phyloP scores from a whole-genome alignment of 208 protist genomes.

The Leishmania turanica region DNA sequence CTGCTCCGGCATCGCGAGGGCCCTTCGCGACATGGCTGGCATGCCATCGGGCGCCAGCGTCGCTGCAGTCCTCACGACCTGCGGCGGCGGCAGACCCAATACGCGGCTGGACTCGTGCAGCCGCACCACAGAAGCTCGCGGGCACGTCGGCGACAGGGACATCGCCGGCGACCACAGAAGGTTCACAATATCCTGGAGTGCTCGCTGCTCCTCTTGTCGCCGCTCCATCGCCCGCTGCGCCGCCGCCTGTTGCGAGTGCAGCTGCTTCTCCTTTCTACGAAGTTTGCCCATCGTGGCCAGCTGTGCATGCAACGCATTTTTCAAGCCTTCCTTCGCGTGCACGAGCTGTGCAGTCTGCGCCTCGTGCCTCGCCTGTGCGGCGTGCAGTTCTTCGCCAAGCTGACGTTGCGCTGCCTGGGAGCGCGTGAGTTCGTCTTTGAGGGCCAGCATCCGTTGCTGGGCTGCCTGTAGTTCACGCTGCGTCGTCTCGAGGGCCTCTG shows the following conservation, averaged over 20 bases:
- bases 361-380: background rate
- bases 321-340: constrained; percentile 29
- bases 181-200: constrained; percentile 3
- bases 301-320: constrained; percentile 30
- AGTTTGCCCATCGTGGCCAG: constrained; percentile 11
- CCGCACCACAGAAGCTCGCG: background rate
- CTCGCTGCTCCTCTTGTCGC: constrained; percentile 4
- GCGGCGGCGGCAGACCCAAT: background rate
- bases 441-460: background rate
- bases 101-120: background rate
- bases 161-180: constrained; percentile 11
- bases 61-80: background rate
- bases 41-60: too few relatives aligned
- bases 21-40: background rate
- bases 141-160: background rate
- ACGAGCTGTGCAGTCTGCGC: constrained; percentile 20
- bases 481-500: constrained; percentile 13
- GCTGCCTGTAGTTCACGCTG: constrained; percentile 26
- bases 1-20: background rate
- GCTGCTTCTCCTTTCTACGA: constrained; percentile 13
- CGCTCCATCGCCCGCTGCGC: constrained; percentile 23
- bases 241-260: constrained; percentile 1
- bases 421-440: background rate
- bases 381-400: constrained; percentile 41
- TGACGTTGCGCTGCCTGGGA: constrained; percentile 22